Percentiles rank a stretch among this genome's conserved stretches.
phyloP scores from a whole-genome alignment of 345 rosid species.

The Orychophragmus violaceus region DNA sequence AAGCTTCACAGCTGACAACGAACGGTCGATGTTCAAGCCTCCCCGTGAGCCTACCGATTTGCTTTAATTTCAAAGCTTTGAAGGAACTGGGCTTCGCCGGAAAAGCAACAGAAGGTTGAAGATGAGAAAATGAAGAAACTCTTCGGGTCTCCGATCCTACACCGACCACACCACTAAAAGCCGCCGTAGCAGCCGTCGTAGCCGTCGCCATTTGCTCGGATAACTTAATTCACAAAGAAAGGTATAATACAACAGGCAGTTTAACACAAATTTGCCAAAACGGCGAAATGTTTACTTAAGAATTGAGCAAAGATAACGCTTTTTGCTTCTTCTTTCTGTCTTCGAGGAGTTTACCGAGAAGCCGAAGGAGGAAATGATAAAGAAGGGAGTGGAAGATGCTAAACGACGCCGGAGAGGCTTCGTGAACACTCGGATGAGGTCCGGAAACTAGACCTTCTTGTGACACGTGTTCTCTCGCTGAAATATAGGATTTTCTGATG shows the following conservation, averaged over 20 bases:
- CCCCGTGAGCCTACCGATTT: slow-evolving; percentile 25
- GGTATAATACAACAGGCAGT: neutral
- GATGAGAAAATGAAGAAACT: slow-evolving; percentile 24
- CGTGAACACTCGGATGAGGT: slow-evolving; percentile 31
- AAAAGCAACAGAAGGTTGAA: slow-evolving; percentile 35
- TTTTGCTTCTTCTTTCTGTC: neutral
- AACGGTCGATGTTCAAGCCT: slow-evolving; percentile 32
- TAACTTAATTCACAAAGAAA: neutral
- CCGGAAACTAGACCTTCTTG: neutral
- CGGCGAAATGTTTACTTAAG: slow-evolving; percentile 29
- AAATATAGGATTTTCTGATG: neutral
- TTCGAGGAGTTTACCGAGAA: slow-evolving; percentile 12
- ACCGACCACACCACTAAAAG: slow-evolving; percentile 29
- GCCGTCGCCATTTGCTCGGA: slow-evolving; percentile 19
- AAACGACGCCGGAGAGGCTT: slow-evolving; percentile 30
- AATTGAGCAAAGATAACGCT: slow-evolving; percentile 20
- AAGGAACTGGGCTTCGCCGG: slow-evolving; percentile 36
- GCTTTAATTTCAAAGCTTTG: slow-evolving; percentile 30
- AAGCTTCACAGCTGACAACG: slow-evolving; percentile 54
- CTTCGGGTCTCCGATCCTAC: slow-evolving; percentile 9
- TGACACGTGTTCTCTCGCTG: slow-evolving; percentile 20
- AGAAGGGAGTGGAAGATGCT: slow-evolving; percentile 14
- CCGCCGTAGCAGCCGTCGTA: slow-evolving; percentile 40
- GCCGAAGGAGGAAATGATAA: neutral
- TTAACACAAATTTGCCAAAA: neutral